Evolutionary conservation across 2,329 filamentous ascomycete genomes (phyloP), one percentile per base, ranked within the genome.

Genomic region (Podosphaera leucotricha): DNA sequence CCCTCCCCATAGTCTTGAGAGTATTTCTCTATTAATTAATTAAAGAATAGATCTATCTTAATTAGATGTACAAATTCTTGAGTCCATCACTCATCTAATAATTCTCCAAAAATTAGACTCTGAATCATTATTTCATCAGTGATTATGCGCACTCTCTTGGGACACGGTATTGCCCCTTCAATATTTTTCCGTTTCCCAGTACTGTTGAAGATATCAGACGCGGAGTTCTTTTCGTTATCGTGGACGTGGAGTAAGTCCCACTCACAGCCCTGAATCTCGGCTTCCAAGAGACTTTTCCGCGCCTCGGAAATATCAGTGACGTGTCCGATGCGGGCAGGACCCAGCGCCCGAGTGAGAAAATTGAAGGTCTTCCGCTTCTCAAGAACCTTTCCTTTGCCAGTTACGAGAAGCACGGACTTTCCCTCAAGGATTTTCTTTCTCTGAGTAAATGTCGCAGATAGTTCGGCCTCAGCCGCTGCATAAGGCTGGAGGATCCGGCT

Each of bases 51-150:
- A 15, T n/a, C 35, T 37, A 37, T 37, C 18, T 16, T 6, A 37
- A 5, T 37, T n/a, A n/a, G 7, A n/a, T 2, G n/a, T 37, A 19
- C 15, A n/a, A 19, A 19, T 37, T 24, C 5, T 22, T 22, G 15
- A 40, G 15, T 22, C 38, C 2, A 11, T 42, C 33, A 43, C 48
- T 51, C 50, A 10, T 55, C 54, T 22, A 85, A 71, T 52, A 94
- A 62, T 48, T 75, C 72, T 0, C 86, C 87, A 43, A 93, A 59
- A 49, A 98, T 94, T 47, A 95, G 64, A 59, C 85, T 94, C 65
- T 98, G 87, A 45, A 92, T 77, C 19, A 95, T 75, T 56, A 87
- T 75, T 61, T 95, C 87, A 58, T 92, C 79, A 45, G 77, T 79
- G 43, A 92, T 70, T 38, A 90, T 69, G 49, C 69, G 71, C 33